Evolutionary conservation across 163 green algal genomes (phyloP).

Genomic region (Volvox carteri): DNA sequence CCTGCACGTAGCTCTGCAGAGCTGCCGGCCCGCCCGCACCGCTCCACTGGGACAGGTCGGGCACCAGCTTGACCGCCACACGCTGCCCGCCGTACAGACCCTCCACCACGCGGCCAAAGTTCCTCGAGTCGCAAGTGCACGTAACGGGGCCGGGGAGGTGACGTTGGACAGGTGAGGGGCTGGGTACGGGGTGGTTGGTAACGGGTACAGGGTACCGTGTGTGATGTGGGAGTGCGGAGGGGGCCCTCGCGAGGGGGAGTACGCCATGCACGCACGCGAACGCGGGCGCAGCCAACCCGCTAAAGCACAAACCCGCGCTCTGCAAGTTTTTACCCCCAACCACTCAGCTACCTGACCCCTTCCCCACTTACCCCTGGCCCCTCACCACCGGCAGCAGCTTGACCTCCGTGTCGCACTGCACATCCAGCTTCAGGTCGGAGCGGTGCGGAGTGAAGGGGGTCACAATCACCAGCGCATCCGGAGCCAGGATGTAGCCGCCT

Average conservation of each 20-base stretch:
- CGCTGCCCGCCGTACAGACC: conserved; percentile 34
- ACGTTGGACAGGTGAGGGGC: not conserved
- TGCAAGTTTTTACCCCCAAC: too few species aligned
- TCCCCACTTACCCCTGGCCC: conserved; percentile 14
- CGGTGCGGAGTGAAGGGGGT: conserved; percentile 34
- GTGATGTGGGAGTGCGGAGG: too few species aligned
- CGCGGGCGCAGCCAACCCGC: too few species aligned
- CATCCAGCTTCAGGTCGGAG: not conserved
- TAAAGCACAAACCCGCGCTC: too few species aligned
- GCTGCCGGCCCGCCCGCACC: not conserved
- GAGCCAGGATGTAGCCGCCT: not conserved
- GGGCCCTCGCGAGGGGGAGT: not conserved
- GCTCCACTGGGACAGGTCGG: not conserved
- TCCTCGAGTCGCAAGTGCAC: too few species aligned
- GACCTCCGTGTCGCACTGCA: conserved; percentile 25
- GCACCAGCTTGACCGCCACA: conserved; percentile 49
- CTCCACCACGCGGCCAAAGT: conserved; percentile 39
- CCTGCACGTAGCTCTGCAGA: conserved; percentile 32
- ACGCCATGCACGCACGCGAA: too few species aligned
- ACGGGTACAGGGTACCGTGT: too few species aligned
- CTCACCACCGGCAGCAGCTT: conserved; percentile 17
- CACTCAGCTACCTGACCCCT: too few species aligned
- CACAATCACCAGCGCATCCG: not conserved
- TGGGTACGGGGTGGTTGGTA: too few species aligned
- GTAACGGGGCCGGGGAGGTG: too few species aligned